These are phyloP conservation scores for Pseudocercospora vitis DNA, from an alignment of 2,329 filamentous ascomycete species.

Conservation along the genomic window DNA sequence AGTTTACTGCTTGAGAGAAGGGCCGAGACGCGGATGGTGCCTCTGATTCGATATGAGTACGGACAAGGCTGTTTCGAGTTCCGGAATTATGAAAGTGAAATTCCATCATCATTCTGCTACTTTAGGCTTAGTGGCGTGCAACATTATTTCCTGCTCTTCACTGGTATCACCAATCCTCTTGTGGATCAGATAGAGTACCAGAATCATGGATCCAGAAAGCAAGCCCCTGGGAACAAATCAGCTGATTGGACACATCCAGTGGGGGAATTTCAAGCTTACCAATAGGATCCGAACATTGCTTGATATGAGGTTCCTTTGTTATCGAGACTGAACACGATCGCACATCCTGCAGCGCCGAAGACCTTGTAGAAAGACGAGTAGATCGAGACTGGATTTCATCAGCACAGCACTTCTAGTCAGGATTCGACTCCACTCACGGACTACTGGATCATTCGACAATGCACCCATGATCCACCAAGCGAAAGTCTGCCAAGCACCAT, in stretches of 20 bases:
- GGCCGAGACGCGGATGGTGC: too few species aligned
- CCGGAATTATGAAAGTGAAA: too few species aligned
- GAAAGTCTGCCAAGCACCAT: slow-evolving; percentile 8
- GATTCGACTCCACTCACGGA: neutral
- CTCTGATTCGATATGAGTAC: too few species aligned
- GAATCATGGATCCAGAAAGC: slow-evolving; percentile 2
- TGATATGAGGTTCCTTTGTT: neutral
- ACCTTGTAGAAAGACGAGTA: slow-evolving; percentile 9
- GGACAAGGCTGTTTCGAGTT: too few species aligned
- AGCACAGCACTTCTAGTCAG: neutral
- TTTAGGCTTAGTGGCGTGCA: neutral
- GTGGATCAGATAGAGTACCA: neutral
- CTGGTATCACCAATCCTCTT: neutral
- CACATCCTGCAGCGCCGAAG: neutral
- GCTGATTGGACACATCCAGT: neutral
- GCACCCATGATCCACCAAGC: slow-evolving; percentile 9
- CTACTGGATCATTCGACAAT: slow-evolving; percentile 7
- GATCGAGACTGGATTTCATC: neutral
- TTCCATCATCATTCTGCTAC: neutral
- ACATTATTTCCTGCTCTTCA: neutral
- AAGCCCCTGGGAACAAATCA: neutral
- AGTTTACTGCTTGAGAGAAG: too few species aligned
- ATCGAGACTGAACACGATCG: slow-evolving; percentile 6
- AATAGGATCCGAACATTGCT: slow-evolving; percentile 6
- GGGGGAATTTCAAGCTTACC: neutral